Conservation (phyloP, 2,329 filamentous ascomycete species). For the Calcarisporium arbuscula region DNA sequence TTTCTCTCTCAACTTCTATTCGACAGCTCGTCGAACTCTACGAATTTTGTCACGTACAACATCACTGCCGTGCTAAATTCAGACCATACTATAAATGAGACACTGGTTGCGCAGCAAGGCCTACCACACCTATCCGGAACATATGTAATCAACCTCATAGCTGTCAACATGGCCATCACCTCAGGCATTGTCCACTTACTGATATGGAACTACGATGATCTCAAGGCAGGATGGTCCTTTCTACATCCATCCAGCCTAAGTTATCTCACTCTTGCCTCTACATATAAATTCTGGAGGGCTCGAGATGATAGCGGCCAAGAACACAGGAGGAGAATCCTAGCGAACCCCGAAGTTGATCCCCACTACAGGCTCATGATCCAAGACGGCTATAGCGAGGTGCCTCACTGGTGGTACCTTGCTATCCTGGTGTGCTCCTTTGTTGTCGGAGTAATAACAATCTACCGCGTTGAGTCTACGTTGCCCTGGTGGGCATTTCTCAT, state of each 20-base stretch:
- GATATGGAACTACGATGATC: slow-evolving; percentile 17
- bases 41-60: slow-evolving; percentile 31
- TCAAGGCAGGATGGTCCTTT: slow-evolving; percentile 15
- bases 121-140: slow-evolving; percentile 34
- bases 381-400: slow-evolving; percentile 30
- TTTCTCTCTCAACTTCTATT: slow-evolving; percentile 32
- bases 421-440: slow-evolving; percentile 16
- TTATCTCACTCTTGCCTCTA: neutral
- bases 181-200: slow-evolving; percentile 30
- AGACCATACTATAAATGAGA: slow-evolving; percentile 16
- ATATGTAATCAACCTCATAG: slow-evolving; percentile 33
- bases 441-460: slow-evolving; percentile 31
- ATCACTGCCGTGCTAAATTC: slow-evolving; percentile 33
- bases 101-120: slow-evolving; percentile 25
- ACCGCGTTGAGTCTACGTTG: slow-evolving; percentile 19
- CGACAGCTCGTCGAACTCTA: slow-evolving; percentile 25
- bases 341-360: slow-evolving; percentile 23
- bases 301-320: neutral
- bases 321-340: slow-evolving; percentile 12
- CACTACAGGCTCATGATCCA: slow-evolving; percentile 35
- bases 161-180: slow-evolving; percentile 38
- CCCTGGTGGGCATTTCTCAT: slow-evolving; percentile 35
- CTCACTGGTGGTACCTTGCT: slow-evolving; percentile 35
- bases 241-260: slow-evolving; percentile 3
- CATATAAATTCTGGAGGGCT: slow-evolving; percentile 2